phyloP scores from a whole-genome alignment of 2,329 filamentous ascomycete genomes.

The Apiospora saccharicola region DNA sequence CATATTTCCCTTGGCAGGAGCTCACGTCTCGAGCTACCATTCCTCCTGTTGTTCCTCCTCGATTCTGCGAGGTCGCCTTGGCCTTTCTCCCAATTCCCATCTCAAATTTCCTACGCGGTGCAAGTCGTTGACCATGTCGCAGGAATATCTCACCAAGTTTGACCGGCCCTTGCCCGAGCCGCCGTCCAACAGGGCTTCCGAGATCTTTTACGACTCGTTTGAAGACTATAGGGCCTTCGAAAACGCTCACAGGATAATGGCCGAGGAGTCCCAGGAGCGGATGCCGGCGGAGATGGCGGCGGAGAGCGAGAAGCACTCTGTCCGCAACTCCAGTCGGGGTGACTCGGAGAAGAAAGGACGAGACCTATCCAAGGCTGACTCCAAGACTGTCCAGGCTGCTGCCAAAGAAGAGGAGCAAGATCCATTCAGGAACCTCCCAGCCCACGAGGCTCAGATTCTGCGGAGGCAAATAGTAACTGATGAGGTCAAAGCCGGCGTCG shows the following conservation, averaged over 20 bases:
- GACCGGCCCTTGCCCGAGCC: constrained; percentile 14
- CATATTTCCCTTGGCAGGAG: neutral
- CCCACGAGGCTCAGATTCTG: constrained; percentile 71
- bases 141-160: neutral
- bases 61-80: neutral
- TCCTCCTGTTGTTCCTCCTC: neutral
- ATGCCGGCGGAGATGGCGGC: neutral
- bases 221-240: constrained; percentile 11
- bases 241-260: constrained; percentile 16
- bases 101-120: neutral
- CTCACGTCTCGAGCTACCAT: neutral
- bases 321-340: neutral
- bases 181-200: constrained; percentile 9
- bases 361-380: constrained; percentile 52
- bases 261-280: neutral
- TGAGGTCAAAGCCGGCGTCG: constrained; percentile 68
- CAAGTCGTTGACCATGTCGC: constrained; percentile 9
- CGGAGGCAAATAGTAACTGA: constrained; percentile 73
- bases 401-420: constrained; percentile 56
- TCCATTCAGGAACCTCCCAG: constrained; percentile 67
- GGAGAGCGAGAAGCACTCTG: constrained; percentile 2
- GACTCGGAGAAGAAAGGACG: neutral
- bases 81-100: neutral
- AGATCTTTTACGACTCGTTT: constrained; percentile 21
- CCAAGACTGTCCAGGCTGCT: constrained; percentile 46